Evolutionary conservation across 1,284 basidiomycete genomes (phyloP).

Genomic region (Marasmius oreades): DNA sequence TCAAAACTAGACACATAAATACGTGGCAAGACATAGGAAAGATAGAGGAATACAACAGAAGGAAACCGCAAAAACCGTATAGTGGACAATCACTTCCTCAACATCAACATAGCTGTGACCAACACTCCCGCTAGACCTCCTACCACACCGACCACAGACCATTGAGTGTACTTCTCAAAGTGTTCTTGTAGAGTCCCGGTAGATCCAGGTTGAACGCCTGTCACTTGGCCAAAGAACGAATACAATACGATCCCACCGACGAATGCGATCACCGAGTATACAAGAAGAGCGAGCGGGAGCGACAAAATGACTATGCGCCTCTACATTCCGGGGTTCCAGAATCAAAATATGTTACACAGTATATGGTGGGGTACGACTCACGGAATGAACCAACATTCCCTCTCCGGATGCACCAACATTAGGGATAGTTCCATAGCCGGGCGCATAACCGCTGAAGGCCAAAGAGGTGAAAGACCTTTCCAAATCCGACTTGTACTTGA

Average conservation of each 20-base stretch:
- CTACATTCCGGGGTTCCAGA: constrained; percentile 31
- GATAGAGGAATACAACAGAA: too few species aligned
- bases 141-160: constrained; percentile 58
- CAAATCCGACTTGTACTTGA: constrained; percentile 63
- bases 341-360: not conserved
- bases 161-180: constrained; percentile 57
- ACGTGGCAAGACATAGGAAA: too few species aligned
- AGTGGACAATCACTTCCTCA: constrained; percentile 32
- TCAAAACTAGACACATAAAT: too few species aligned
- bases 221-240: constrained; percentile 51
- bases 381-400: too few species aligned
- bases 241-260: constrained; percentile 62
- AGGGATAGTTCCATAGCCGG: constrained; percentile 5
- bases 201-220: constrained; percentile 24
- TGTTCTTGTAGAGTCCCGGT: constrained; percentile 31
- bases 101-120: constrained; percentile 46
- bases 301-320: constrained; percentile 61
- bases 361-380: constrained; percentile 11
- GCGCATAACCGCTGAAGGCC: constrained; percentile 15
- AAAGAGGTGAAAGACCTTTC: constrained; percentile 29
- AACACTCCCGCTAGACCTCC: constrained; percentile 62
- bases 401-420: constrained; percentile 52
- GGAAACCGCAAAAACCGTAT: too few species aligned
- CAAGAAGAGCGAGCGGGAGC: constrained; percentile 69
- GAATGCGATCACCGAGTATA: constrained; percentile 65